These are phyloP conservation scores for Fusarium pseudoanthophilum DNA, from an alignment of 2,329 filamentous ascomycete species.

Conservation along the genomic window DNA sequence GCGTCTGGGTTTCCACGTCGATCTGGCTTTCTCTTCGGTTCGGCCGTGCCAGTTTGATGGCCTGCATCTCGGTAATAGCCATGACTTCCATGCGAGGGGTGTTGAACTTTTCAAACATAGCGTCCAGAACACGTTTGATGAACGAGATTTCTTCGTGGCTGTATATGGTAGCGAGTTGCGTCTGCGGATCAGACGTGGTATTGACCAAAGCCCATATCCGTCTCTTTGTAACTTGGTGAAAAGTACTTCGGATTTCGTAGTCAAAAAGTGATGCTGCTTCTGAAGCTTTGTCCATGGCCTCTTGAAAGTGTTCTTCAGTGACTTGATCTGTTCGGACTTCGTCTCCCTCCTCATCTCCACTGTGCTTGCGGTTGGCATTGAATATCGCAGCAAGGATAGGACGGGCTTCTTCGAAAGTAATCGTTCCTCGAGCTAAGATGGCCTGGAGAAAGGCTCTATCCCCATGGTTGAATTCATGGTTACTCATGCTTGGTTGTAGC, in stretches of 20 bases:
- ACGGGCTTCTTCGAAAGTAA: conserved; percentile 80
- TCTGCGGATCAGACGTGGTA: conserved; percentile 83
- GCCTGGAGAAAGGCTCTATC: conserved; percentile 93
- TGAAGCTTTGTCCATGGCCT: conserved; percentile 77
- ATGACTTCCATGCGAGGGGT: conserved; percentile 82
- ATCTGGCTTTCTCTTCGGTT: conserved; percentile 51
- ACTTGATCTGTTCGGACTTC: conserved; percentile 69
- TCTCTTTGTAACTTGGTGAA: conserved; percentile 73
- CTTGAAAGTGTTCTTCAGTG: conserved; percentile 72
- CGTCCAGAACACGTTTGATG: conserved; percentile 86
- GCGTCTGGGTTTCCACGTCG: conserved; percentile 49
- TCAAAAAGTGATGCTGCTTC: conserved; percentile 81
- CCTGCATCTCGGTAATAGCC: conserved; percentile 83
- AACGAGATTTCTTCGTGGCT: conserved; percentile 87
- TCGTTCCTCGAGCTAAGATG: conserved; percentile 79
- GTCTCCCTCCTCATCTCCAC: conserved; percentile 36
- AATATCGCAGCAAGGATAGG: conserved; percentile 81
- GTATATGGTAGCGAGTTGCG: conserved; percentile 86
- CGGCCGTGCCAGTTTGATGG: conserved; percentile 73
- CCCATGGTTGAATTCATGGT: conserved; percentile 62
- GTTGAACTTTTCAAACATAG: conserved; percentile 92
- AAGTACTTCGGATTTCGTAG: conserved; percentile 82
- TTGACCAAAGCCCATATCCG: conserved; percentile 89
- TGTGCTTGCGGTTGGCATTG: conserved; percentile 59
- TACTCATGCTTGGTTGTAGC: conserved; percentile 34